A percentile compares a stretch with the other conserved stretches of the same genome.
Evolutionary conservation across 495 filamentous ascomycete species (phyloP).

Genomic region (Rusavskia elegans): DNA sequence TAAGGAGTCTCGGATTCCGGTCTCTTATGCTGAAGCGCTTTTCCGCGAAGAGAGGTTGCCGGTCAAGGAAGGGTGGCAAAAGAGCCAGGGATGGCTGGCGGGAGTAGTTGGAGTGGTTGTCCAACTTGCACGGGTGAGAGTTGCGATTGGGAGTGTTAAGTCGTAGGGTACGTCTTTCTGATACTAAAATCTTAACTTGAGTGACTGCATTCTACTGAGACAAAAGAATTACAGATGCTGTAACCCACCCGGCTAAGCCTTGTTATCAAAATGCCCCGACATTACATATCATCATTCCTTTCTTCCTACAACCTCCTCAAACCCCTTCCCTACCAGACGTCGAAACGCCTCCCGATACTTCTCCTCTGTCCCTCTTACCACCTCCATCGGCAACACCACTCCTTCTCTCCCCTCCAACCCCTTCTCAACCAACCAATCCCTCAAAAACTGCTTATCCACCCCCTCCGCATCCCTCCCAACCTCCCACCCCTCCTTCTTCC

Average conservation of each 20-base stretch:
- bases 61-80: constrained; percentile 9
- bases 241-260: no score
- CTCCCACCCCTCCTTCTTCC: constrained; percentile 56
- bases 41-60: constrained; percentile 10
- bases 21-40: not conserved
- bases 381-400: constrained; percentile 47
- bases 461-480: constrained; percentile 57
- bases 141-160: no score
- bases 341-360: constrained; percentile 39
- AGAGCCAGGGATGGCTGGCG: constrained; percentile 1
- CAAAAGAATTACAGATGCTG: no score
- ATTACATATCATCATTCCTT: no score
- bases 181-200: no score
- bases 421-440: constrained; percentile 63
- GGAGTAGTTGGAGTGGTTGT: no score
- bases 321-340: no score
- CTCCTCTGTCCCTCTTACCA: constrained; percentile 43
- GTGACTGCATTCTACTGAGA: no score
- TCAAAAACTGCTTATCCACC: constrained; percentile 78
- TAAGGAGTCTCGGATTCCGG: not conserved
- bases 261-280: no score
- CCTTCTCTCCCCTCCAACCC: constrained; percentile 55
- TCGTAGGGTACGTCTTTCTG: no score
- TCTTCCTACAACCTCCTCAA: no score
- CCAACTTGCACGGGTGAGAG: no score